Base-by-base conservation (phyloP, 78 protist genomes). In the Thecamonas trahens region DNA sequence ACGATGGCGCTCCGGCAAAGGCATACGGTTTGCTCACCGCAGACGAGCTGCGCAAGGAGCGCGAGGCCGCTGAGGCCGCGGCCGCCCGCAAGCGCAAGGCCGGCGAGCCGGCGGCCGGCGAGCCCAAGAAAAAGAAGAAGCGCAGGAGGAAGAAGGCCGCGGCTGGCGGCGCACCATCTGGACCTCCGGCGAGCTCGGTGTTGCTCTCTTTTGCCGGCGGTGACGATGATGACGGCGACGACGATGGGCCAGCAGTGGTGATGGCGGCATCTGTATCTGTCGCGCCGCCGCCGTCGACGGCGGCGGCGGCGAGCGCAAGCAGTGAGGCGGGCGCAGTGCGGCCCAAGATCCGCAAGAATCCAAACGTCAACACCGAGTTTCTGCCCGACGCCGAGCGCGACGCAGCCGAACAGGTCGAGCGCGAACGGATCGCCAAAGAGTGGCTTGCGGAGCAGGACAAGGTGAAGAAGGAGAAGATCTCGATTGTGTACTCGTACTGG, bases 311-410 rank as follows among this genome's bases (percentile, higher is more conserved):
- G n/a, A n/a, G n/a, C n/a, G n/a, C n/a, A n/a, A n/a, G n/a, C n/a
- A n/a, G n/a, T n/a, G n/a, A n/a, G n/a, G n/a, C n/a, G n/a, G n/a
- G n/a, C n/a, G n/a, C n/a, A n/a, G n/a, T n/a, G n/a, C n/a, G n/a
- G n/a, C n/a, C 24, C 55, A 11, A 37, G 40, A 57, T 69, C 45
- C 67, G 70, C 47, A 82, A 84, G 70, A 61, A 82, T 72, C 85
- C 87, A 26, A 42, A 32, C 9, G 79, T 88, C 32, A 78, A 91
- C 63, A 87, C 92, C 6, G 69, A 74, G 5, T 87, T 91, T 57
- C 50, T 91, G 39, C 94, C 93, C 13, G 95, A 91, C 58, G 18
- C 26, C 8, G 91, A 87, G 34, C 76, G 94, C 20, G 95, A 90
- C 59, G 81, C 67, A 24, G 7, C 0, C 31, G 72, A 65, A 65